Conservation (phyloP, 2,329 filamentous ascomycete species). For the Curvularia sp. region DNA sequence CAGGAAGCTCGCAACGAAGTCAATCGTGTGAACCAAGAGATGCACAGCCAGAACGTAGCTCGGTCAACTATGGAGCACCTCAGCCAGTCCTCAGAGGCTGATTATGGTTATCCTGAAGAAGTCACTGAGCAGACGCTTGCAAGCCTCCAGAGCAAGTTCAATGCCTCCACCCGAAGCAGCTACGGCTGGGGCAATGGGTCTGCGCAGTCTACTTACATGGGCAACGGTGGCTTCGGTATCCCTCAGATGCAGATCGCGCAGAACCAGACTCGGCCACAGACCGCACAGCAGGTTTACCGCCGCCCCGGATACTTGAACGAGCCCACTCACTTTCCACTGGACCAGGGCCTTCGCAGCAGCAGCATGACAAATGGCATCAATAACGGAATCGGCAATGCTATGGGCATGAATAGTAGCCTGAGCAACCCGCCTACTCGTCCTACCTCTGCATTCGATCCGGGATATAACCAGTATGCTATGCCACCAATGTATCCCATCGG, state of each 20-base stretch:
- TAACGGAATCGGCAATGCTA: conserved; percentile 20
- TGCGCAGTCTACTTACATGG: conserved; percentile 32
- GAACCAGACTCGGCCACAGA: conserved; percentile 25
- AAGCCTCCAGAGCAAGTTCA: conserved; percentile 60
- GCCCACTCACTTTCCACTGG: conserved; percentile 48
- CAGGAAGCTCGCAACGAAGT: conserved; percentile 74
- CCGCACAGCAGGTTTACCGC: conserved; percentile 35
- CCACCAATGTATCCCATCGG: conserved; percentile 38
- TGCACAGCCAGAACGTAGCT: conserved; percentile 68
- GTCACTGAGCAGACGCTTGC: conserved; percentile 60
- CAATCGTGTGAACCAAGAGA: conserved; percentile 73
- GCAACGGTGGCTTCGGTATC: conserved; percentile 34
- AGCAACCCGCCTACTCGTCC: conserved; percentile 48
- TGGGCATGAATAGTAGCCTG: conserved; percentile 22
- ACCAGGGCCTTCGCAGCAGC: conserved; percentile 41
- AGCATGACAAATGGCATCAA: conserved; percentile 24
- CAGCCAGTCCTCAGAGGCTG: conserved; percentile 59
- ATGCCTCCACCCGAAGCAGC: conserved; percentile 54
- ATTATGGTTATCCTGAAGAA: conserved; percentile 56
- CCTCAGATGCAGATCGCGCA: conserved; percentile 17
- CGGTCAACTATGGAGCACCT: conserved; percentile 67
- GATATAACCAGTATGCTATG: conserved; percentile 44
- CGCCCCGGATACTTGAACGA: conserved; percentile 47
- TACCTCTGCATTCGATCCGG: conserved; percentile 46
- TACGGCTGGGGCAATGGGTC: conserved; percentile 42